phyloP scores from a whole-genome alignment of 495 filamentous ascomycete genomes.

The Apodospora peruviana region DNA sequence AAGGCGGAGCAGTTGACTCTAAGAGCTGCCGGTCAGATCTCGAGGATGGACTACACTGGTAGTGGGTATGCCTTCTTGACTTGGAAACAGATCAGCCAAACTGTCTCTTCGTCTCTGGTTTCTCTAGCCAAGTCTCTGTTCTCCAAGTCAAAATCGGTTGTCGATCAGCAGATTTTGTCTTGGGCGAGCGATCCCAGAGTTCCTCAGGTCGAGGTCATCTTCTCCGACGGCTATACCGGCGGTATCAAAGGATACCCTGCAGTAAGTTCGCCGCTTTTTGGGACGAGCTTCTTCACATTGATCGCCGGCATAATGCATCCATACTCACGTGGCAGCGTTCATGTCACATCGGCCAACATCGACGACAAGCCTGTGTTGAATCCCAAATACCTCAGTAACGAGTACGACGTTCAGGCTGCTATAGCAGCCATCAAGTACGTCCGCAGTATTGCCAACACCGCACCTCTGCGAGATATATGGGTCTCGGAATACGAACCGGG shows the following conservation, averaged over 20 bases:
- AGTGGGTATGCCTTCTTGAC: slow-evolving; percentile 17
- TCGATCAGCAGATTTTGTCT: slow-evolving; percentile 15
- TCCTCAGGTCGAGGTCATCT: slow-evolving; percentile 29
- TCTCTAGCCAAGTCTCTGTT: slow-evolving; percentile 5
- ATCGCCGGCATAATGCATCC: slow-evolving; percentile 37
- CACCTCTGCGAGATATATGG: slow-evolving; percentile 16
- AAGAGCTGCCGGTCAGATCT: slow-evolving; percentile 11
- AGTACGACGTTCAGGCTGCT: slow-evolving; percentile 18
- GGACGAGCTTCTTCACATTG: slow-evolving; percentile 35
- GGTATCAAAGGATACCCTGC: slow-evolving; percentile 26
- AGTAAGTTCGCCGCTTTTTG: slow-evolving; percentile 17
- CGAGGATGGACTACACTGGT: slow-evolving; percentile 22
- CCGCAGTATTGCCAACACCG: slow-evolving; percentile 12
- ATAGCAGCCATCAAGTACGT: slow-evolving; percentile 16
- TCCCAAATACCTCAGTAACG: slow-evolving; percentile 18
- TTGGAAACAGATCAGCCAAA: slow-evolving; percentile 13
- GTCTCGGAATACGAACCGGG: slow-evolving; percentile 24
- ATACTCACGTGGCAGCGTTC: slow-evolving; percentile 48
- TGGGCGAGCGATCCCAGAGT: slow-evolving; percentile 14
- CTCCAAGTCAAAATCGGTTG: background rate
- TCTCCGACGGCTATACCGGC: slow-evolving; percentile 25
- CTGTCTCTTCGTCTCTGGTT: background rate
- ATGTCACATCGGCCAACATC: slow-evolving; percentile 30
- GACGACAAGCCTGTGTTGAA: slow-evolving; percentile 15
- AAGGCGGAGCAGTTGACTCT: slow-evolving; percentile 15